A percentile compares a stretch with the other conserved stretches of the same genome.
These are phyloP conservation scores for Lumnitzera littorea DNA, from an alignment of 345 rosid genomes.

Conservation along the genomic window DNA sequence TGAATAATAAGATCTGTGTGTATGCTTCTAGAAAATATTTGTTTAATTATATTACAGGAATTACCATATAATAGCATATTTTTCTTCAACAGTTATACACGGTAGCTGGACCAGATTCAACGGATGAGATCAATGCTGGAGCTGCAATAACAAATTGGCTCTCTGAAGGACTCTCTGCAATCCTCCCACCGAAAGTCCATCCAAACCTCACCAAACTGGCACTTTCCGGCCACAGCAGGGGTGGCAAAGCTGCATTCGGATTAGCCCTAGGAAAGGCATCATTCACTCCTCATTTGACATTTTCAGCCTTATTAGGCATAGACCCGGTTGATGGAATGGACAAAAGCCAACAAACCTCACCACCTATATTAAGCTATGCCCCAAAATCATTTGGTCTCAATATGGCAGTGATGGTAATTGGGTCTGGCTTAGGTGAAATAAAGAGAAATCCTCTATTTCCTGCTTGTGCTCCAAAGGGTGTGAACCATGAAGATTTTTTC, in stretches of 20 bases:
- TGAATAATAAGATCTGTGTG: too few species aligned
- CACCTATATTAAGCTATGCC: conserved; percentile 56
- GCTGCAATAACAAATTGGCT: conserved; percentile 57
- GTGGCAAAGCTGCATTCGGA: conserved; percentile 81
- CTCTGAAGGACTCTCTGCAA: conserved; percentile 27
- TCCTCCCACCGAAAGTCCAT: conserved; percentile 48
- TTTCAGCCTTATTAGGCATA: conserved; percentile 62
- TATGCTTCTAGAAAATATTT: too few species aligned
- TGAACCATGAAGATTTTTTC: conserved; percentile 65
- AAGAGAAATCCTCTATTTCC: conserved; percentile 44
- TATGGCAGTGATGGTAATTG: conserved; percentile 46
- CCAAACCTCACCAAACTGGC: conserved; percentile 53
- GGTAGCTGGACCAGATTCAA: conserved; percentile 63
- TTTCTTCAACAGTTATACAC: conserved; percentile 40
- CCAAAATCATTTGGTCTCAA: conserved; percentile 65
- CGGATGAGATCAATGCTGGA: conserved; percentile 51
- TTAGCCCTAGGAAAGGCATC: conserved; percentile 40
- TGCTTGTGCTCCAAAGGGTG: conserved; percentile 74
- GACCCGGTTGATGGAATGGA: conserved; percentile 84
- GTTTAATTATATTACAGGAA: too few species aligned
- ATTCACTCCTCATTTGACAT: conserved; percentile 30
- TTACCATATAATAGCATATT: too few species aligned
- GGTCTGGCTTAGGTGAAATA: conserved; percentile 66
- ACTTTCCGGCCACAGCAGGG: conserved; percentile 84
- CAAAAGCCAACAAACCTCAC: conserved; percentile 64